Evolutionary conservation across 2,329 filamentous ascomycete genomes (phyloP).

Genomic region (Beauveria sp.): DNA sequence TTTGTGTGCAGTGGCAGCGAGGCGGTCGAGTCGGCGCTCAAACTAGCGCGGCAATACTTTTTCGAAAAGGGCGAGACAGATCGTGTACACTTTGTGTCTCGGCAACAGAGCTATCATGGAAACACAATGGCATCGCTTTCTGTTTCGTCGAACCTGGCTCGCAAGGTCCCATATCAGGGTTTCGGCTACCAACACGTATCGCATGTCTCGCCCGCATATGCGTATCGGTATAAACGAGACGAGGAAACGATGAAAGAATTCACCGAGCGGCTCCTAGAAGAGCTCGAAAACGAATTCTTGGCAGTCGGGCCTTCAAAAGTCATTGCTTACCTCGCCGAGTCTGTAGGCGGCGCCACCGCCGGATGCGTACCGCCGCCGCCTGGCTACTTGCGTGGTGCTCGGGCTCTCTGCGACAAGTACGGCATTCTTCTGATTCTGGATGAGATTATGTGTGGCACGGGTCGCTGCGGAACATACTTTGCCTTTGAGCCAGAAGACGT

Average conservation of each 20-base stretch:
- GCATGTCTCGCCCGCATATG: constrained; percentile 19
- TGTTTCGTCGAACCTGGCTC: constrained; percentile 24
- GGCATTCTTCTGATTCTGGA: constrained; percentile 49
- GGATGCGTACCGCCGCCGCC: constrained; percentile 43
- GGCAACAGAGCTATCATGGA: constrained; percentile 41
- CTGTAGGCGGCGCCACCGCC: constrained; percentile 39
- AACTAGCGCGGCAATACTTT: constrained; percentile 41
- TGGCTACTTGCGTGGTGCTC: constrained; percentile 49
- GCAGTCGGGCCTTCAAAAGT: constrained; percentile 37
- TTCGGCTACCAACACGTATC: constrained; percentile 20
- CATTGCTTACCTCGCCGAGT: constrained; percentile 42
- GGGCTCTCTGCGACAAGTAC: constrained; percentile 45
- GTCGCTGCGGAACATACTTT: constrained; percentile 46
- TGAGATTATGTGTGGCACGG: constrained; percentile 63
- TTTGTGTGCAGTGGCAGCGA: constrained; percentile 22
- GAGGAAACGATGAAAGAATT: constrained; percentile 33
- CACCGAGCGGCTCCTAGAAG: constrained; percentile 29
- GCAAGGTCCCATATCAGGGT: constrained; percentile 21
- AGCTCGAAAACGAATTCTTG: constrained; percentile 41
- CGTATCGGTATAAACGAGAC: constrained; percentile 17
- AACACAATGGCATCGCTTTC: constrained; percentile 40
- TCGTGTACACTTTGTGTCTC: constrained; percentile 34
- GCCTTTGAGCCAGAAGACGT: constrained; percentile 27
- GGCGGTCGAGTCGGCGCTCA: constrained; percentile 39
- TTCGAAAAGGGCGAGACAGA: constrained; percentile 30